Base-by-base conservation (phyloP, 345 rosid species). In the Sonneratia caseolaris region DNA sequence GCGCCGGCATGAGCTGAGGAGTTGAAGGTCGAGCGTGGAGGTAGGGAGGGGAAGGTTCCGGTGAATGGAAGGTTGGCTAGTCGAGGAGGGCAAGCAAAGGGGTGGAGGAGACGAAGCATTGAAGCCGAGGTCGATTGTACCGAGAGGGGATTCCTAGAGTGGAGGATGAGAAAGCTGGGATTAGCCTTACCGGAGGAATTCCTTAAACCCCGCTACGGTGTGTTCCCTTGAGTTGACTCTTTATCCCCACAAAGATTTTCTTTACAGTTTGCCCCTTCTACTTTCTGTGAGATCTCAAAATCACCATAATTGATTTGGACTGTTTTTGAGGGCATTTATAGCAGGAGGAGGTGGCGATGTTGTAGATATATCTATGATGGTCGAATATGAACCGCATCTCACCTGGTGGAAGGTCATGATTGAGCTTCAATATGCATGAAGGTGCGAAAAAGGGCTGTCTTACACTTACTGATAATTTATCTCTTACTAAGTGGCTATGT, bases 1-100 rank as follows among this genome's bases (percentile, higher is more conserved):
- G 65, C 51, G 32, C 21, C 65, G 11, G 18, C 51, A 16, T 10
- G 21, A 7, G 56, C 5, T 19, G 76, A 56, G 49, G 75, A 61
- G 6, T 53, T 68, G 68, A 72, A 61, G 32, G 80, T 45, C 51
- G 84, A 74, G 78, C 74, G 72, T 76, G 76, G 78, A 47, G 82
- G 68, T 37, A 73, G 68, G 69, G 69, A 5, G 36, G 68, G 24
- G 67, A 42, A 76, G 70, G 55, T 45, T 66, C 9, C 72, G 66
- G 66, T 57, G 68, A 35, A 68, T 16, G 66, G 38, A 35, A 72
- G 43, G 77, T 36, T 47, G 16, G 70, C 48, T 62, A 40, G 32
- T 65, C 32, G 76, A 43, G 36, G 68, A 70, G 68, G 13, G 27
- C 68, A 42, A 0, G 68, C 49, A 66, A 71, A 73, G 67, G 66